Percentiles rank a stretch among this genome's conserved stretches.
These are phyloP conservation scores for Hydrangea macrophylla DNA, from an alignment of 148 eudicot genomes.

Conservation along the genomic window DNA sequence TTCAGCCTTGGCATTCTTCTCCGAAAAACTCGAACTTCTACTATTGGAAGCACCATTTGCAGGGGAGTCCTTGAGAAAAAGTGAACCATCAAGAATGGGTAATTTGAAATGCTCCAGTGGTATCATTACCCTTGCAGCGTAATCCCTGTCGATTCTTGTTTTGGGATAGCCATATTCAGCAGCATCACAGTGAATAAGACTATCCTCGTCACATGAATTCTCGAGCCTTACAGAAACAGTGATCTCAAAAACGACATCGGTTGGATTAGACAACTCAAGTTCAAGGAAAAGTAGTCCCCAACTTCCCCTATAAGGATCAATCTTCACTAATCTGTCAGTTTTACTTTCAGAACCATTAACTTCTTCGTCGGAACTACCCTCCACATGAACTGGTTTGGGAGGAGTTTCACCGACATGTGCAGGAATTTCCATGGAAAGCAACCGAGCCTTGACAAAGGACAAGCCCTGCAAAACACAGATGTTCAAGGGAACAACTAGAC, in stretches of 20 bases:
- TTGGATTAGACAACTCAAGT: slow-evolving; percentile 89
- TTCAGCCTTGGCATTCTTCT: slow-evolving; percentile 81
- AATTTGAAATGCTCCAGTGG: slow-evolving; percentile 93
- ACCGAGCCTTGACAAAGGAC: slow-evolving; percentile 86
- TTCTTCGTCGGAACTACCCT: slow-evolving; percentile 28
- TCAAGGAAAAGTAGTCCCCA: slow-evolving; percentile 96
- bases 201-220: slow-evolving; percentile 28
- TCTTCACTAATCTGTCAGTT: slow-evolving; percentile 67
- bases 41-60: slow-evolving; percentile 35
- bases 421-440: slow-evolving; percentile 96
- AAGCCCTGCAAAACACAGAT: slow-evolving; percentile 87
- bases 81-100: slow-evolving; percentile 83
- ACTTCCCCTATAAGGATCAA: slow-evolving; percentile 92
- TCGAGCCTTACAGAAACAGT: slow-evolving; percentile 80
- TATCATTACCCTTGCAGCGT: slow-evolving; percentile 89
- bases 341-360: slow-evolving; percentile 31
- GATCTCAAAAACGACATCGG: slow-evolving; percentile 80
- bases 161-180: slow-evolving; percentile 70
- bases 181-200: slow-evolving; percentile 28
- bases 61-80: slow-evolving; percentile 52
- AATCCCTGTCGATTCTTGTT: slow-evolving; percentile 85
- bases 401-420: slow-evolving; percentile 62
- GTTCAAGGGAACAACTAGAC: slow-evolving; percentile 78
- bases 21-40: slow-evolving; percentile 67
- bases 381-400: slow-evolving; percentile 30